phyloP scores from a whole-genome alignment of 2,329 filamentous ascomycete genomes.

The Huntiella savannae region DNA sequence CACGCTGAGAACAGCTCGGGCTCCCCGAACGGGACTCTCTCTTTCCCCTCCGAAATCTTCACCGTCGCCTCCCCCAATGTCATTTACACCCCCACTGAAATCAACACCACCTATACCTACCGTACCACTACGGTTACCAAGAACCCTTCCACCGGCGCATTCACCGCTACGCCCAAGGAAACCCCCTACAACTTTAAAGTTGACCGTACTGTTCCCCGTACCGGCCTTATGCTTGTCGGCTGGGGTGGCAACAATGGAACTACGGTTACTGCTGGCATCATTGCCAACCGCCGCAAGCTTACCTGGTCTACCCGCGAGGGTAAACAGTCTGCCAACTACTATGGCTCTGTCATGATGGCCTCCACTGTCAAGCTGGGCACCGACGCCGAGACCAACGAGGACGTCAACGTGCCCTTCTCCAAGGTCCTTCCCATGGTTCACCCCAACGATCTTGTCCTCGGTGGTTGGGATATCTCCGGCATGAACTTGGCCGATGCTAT shows the following conservation, averaged over 20 bases:
- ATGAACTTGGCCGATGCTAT: conserved; percentile 80
- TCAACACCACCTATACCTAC: conserved; percentile 90
- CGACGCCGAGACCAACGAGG: conserved; percentile 62
- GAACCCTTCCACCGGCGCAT: conserved; percentile 48
- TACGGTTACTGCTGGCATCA: conserved; percentile 89
- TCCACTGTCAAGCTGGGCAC: conserved; percentile 94
- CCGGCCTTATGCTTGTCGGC: conserved; percentile 93
- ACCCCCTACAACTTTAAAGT: conserved; percentile 95
- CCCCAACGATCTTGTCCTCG: conserved; percentile 85
- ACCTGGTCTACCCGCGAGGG: conserved; percentile 91
- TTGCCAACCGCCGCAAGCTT: conserved; percentile 77
- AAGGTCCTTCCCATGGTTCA: conserved; percentile 90
- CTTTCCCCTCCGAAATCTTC: conserved; percentile 42
- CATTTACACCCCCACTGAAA: conserved; percentile 68
- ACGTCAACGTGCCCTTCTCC: conserved; percentile 93
- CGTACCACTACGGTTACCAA: conserved; percentile 72
- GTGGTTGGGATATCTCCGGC: conserved; percentile 92
- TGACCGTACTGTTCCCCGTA: conserved; percentile 78
- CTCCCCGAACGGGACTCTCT: conserved; percentile 29
- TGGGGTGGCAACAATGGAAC: conserved; percentile 97
- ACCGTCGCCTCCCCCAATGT: conserved; percentile 85
- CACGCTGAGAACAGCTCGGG: conserved; percentile 50
- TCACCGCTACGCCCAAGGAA: conserved; percentile 70
- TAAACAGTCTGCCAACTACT: conserved; percentile 77
- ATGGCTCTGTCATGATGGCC: conserved; percentile 90